Conservation (phyloP, 345 rosid species). For the Salix purpurea region DNA sequence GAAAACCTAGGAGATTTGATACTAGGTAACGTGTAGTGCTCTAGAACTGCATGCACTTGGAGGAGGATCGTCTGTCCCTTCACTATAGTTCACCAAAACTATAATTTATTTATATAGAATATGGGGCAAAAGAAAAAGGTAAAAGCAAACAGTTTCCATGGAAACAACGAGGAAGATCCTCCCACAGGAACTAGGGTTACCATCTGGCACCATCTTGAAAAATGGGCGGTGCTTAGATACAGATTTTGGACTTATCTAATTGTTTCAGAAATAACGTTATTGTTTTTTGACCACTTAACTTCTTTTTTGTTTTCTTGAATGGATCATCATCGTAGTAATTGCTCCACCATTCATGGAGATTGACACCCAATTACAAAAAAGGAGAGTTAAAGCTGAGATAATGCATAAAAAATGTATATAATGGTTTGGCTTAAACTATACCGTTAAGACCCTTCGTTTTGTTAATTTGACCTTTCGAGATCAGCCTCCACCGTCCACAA, state of each 20-base stretch:
- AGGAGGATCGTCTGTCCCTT: not conserved
- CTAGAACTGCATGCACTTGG: not conserved
- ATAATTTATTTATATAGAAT: not conserved
- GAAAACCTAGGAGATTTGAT: not conserved
- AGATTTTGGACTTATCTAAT: not conserved
- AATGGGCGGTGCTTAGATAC: conserved; percentile 3
- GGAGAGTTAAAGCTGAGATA: not conserved
- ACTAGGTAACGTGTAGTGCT: not conserved
- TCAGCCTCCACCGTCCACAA: not conserved
- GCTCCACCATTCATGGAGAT: not conserved
- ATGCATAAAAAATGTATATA: not conserved
- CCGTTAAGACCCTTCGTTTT: not conserved
- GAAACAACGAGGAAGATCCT: not conserved
- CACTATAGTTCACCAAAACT: no score
- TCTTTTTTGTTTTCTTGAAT: not conserved
- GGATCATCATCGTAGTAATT: not conserved
- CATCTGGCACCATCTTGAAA: not conserved
- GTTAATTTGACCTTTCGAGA: not conserved
- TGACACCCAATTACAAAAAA: not conserved
- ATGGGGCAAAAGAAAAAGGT: no score
- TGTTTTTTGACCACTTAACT: not conserved
- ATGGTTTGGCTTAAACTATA: not conserved
- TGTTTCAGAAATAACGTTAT: not conserved
- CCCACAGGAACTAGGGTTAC: not conserved
- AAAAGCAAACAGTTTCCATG: not conserved